A percentile compares a stretch with the other conserved stretches of the same genome.
Conservation (phyloP, 2,329 filamentous ascomycete species). For the Fusarium brevicatenulatum region DNA sequence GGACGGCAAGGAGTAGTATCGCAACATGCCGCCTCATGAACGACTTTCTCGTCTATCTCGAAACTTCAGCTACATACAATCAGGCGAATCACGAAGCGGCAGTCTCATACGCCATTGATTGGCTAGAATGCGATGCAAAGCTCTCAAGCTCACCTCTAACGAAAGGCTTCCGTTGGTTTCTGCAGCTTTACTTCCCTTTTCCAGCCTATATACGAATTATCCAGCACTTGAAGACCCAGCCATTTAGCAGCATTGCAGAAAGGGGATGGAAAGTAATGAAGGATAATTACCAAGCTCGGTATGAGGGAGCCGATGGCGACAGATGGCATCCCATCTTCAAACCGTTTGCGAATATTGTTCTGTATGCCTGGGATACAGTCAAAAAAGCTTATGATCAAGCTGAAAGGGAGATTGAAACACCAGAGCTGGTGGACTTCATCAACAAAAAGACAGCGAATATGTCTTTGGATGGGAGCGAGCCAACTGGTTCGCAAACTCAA, state of each 20-base stretch:
- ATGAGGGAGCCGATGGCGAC: not conserved
- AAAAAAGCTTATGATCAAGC: not conserved
- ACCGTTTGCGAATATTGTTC: not conserved
- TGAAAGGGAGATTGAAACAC: not conserved
- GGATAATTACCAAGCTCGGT: not conserved
- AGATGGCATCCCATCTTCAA: not conserved
- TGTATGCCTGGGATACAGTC: not conserved
- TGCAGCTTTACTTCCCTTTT: slow-evolving; percentile 52
- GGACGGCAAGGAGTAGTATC: slow-evolving; percentile 54
- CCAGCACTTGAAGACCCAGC: slow-evolving; percentile 44
- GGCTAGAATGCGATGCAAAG: slow-evolving; percentile 52
- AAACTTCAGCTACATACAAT: slow-evolving; percentile 34
- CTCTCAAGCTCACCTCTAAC: slow-evolving; percentile 46
- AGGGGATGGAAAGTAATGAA: not conserved
- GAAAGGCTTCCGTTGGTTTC: slow-evolving; percentile 52
- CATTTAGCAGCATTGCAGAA: not conserved
- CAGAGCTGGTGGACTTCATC: not conserved
- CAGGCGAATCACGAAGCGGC: slow-evolving; percentile 46
- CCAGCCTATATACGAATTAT: slow-evolving; percentile 54
- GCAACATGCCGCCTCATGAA: slow-evolving; percentile 62
- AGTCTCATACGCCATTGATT: slow-evolving; percentile 45
- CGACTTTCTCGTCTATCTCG: slow-evolving; percentile 51
- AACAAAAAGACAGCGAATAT: not conserved
- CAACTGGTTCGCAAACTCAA: rapidly evolving
- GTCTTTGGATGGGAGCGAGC: rapidly evolving